A percentile compares a stretch with the other conserved stretches of the same genome.
Conservation (phyloP, 441 rosid species). For the Erysimum cheiri region DNA sequence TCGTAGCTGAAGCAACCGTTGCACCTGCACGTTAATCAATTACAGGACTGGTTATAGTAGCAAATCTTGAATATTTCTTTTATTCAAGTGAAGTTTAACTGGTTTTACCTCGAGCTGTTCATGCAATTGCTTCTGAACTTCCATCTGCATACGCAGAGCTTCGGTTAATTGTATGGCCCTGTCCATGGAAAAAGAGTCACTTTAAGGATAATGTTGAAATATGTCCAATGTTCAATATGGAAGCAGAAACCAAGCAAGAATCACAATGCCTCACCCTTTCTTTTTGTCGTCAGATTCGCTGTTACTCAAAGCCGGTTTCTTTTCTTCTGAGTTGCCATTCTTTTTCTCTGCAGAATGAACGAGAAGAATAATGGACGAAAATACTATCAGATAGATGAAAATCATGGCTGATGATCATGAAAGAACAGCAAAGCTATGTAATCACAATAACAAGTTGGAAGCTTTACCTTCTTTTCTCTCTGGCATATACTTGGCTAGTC, state of each 20-base stretch:
- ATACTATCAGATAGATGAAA: slow-evolving; percentile 5
- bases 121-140: slow-evolving; percentile 89
- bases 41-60: not conserved
- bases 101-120: slow-evolving; percentile 88
- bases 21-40: slow-evolving; percentile 54
- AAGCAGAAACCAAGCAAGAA: slow-evolving; percentile 22
- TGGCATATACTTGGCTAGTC: slow-evolving; percentile 87
- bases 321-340: slow-evolving; percentile 59
- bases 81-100: not conserved
- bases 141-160: slow-evolving; percentile 88
- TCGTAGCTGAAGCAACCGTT: slow-evolving; percentile 71
- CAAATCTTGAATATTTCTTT: not conserved
- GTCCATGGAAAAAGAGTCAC: slow-evolving; percentile 16
- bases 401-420: slow-evolving; percentile 3
- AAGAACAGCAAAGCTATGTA: slow-evolving; percentile 20
- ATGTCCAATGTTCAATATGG: not conserved
- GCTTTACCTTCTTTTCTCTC: slow-evolving; percentile 83
- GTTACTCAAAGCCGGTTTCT: slow-evolving; percentile 52
- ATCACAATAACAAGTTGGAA: slow-evolving; percentile 18
- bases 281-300: slow-evolving; percentile 57
- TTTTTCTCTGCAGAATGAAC: slow-evolving; percentile 53
- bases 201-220: slow-evolving; percentile 28
- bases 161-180: slow-evolving; percentile 71
- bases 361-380: slow-evolving; percentile 1
- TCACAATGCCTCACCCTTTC: slow-evolving; percentile 55